These are phyloP conservation scores for Phylloporus sp. DNA, from an alignment of 768 basidiomycete species.

Conservation along the genomic window DNA sequence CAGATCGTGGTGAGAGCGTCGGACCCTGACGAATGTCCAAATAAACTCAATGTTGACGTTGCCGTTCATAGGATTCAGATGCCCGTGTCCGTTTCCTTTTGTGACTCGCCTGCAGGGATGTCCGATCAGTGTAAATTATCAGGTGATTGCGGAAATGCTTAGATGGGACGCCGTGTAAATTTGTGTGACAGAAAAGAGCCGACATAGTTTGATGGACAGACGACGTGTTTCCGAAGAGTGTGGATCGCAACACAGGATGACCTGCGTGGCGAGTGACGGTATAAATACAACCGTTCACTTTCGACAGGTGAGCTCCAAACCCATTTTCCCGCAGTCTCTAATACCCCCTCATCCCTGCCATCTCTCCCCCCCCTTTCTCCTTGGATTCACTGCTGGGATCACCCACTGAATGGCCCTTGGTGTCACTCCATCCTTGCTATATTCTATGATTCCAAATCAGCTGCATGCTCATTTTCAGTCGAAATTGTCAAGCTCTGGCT, in stretches of 20 bases:
- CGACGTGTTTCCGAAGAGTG: slow-evolving; percentile 10
- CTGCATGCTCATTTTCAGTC: slow-evolving; percentile 28
- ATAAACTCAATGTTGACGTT: slow-evolving; percentile 21
- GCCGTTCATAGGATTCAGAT: slow-evolving; percentile 13
- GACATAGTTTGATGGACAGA: slow-evolving; percentile 5
- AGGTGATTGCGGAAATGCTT: slow-evolving; percentile 13
- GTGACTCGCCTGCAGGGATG: slow-evolving; percentile 16
- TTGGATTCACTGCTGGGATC: slow-evolving; percentile 12
- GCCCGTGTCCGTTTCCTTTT: slow-evolving; percentile 20
- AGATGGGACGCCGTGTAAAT: slow-evolving; percentile 12
- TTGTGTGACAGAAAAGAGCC: slow-evolving; percentile 20
- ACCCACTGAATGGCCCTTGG: slow-evolving; percentile 20
- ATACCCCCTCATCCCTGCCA: background rate
- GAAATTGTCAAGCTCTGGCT: slow-evolving; percentile 33
- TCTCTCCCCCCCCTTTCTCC: background rate
- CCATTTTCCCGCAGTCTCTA: slow-evolving; percentile 23
- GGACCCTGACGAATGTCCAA: slow-evolving; percentile 11
- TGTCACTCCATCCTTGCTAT: slow-evolving; percentile 30
- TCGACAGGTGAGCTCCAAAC: slow-evolving; percentile 2
- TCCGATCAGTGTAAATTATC: slow-evolving; percentile 24
- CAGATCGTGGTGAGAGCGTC: slow-evolving; percentile 11
- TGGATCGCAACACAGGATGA: slow-evolving; percentile 1
- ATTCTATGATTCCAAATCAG: slow-evolving; percentile 38
- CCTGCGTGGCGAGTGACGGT: background rate
- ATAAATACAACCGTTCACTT: slow-evolving; percentile 19